Base-by-base conservation (phyloP, 2,329 filamentous ascomycete genomes). In the Penicillium sp. region DNA sequence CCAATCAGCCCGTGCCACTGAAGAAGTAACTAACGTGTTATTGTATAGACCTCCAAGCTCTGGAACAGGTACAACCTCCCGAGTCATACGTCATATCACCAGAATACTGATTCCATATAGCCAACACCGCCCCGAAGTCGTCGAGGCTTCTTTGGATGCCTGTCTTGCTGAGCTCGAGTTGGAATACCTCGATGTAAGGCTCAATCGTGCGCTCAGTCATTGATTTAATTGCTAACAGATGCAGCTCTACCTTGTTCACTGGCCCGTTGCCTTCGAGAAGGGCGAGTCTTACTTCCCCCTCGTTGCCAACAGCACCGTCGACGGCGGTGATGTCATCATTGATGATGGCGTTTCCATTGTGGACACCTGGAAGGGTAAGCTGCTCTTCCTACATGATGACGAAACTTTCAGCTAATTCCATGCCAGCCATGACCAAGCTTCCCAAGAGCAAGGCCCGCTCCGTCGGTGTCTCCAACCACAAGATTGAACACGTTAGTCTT, bases 11-110 rank as follows among this genome's bases (percentile, higher is more conserved):
- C 13, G 9, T 24, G 14, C 14, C 18, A 13, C 0, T 2, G 4
- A 43, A 32, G 27, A 14, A 40, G 24, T 5, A 18, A 50, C 52
- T 54, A 13, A 44, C 18, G 3, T 34, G 4, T 13, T 1, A 24
- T 36, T 16, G 4, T 27, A 51, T 46, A 74, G 72, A 86, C 83
- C n/a, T 80, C 79, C 58, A 87, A 87, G 73, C 74, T 86, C 11
- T 86, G 83, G 83, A 85, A 85, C 71, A 71, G 34, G 58, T 60
- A 57, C 5, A 27, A 8, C 44, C 3, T 14, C 11, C n/a, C 2
- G 0, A 27, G 14, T 16, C 14, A 5, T 11, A 8, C 16, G 9
- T 18, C 14, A 16, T n/a, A 29, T 8, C 31, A 29, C 5, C 21
- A 13, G 18, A 11, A 16, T 52, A 29, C 49, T 60, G 40, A 60